These are phyloP conservation scores for Penicillium ochrochloron DNA, from an alignment of 495 filamentous ascomycete species.

Conservation along the genomic window DNA sequence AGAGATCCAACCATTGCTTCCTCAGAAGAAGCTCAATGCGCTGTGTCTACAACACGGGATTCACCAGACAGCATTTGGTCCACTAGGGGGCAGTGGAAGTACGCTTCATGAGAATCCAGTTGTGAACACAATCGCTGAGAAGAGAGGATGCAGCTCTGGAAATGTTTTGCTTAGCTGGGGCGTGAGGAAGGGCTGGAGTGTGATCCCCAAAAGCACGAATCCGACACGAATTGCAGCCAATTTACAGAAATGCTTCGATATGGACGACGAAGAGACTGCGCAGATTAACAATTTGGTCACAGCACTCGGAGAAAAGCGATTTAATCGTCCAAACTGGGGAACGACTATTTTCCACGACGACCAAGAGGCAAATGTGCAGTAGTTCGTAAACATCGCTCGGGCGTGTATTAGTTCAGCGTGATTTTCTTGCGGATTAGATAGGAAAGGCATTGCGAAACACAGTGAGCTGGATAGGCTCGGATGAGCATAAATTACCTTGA, in stretches of 20 bases:
- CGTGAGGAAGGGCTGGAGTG: conserved; percentile 57
- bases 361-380: conserved; percentile 21
- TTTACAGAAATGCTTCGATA: conserved; percentile 56
- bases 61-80: conserved; percentile 66
- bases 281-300: conserved; percentile 50
- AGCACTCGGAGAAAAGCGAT: conserved; percentile 29
- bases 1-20: conserved; percentile 60
- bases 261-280: conserved; percentile 52
- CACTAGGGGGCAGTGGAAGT: conserved; percentile 55
- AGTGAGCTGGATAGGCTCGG: background rate
- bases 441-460: too few relatives aligned
- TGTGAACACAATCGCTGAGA: conserved; percentile 53
- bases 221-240: conserved; percentile 53
- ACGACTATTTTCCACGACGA: conserved; percentile 36
- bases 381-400: background rate
- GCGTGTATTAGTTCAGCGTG: too few relatives aligned
- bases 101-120: conserved; percentile 60
- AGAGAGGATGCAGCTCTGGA: conserved; percentile 59
- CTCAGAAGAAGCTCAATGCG: conserved; percentile 58
- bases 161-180: conserved; percentile 66
- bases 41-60: conserved; percentile 58
- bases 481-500: background rate
- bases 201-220: conserved; percentile 65
- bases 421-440: too few relatives aligned
- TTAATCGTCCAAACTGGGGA: conserved; percentile 38